Evolutionary conservation across 2,329 filamentous ascomycete species (phyloP).

Genomic region (Beauveria asiatica): DNA sequence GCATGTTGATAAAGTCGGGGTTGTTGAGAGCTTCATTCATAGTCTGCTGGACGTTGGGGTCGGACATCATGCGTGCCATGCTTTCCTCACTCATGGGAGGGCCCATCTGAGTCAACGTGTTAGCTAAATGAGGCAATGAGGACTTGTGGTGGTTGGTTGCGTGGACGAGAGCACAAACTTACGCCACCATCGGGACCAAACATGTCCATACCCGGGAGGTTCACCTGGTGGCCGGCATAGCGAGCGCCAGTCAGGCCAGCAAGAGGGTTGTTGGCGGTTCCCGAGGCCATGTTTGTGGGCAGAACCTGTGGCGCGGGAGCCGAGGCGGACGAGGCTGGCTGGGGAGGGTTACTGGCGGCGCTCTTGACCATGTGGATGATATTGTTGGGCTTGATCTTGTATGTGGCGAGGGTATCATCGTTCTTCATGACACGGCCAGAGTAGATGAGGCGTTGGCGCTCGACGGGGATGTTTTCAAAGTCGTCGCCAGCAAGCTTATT

Average conservation of each 20-base stretch:
- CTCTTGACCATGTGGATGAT: conserved; percentile 96
- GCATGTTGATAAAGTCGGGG: conserved; percentile 87
- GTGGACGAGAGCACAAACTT: conserved; percentile 33
- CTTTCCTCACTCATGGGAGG: conserved; percentile 74
- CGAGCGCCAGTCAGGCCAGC: conserved; percentile 86
- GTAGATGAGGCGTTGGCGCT: conserved; percentile 93
- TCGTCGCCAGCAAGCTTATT: conserved; percentile 73
- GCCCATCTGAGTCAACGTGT: conserved; percentile 60
- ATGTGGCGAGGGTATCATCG: conserved; percentile 70
- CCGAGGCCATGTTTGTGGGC: conserved; percentile 70
- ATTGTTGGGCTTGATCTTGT: conserved; percentile 94
- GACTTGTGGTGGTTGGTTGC: background rate
- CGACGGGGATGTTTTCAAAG: conserved; percentile 76
- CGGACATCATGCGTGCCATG: conserved; percentile 75
- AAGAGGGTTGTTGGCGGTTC: conserved; percentile 79
- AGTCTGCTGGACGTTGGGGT: conserved; percentile 76
- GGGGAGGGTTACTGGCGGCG: conserved; percentile 70
- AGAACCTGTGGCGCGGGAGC: conserved; percentile 38
- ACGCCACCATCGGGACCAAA: conserved; percentile 94
- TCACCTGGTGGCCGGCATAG: conserved; percentile 78
- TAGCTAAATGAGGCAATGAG: conserved; percentile 13
- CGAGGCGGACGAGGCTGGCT: conserved; percentile 32
- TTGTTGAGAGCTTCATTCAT: conserved; percentile 96
- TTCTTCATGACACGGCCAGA: conserved; percentile 96
- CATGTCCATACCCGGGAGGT: conserved; percentile 75